Evolutionary conservation across 352 stramenopile species (phyloP), one percentile per base, ranked within the genome.

Genomic region (Paralagenidium karlingii): DNA sequence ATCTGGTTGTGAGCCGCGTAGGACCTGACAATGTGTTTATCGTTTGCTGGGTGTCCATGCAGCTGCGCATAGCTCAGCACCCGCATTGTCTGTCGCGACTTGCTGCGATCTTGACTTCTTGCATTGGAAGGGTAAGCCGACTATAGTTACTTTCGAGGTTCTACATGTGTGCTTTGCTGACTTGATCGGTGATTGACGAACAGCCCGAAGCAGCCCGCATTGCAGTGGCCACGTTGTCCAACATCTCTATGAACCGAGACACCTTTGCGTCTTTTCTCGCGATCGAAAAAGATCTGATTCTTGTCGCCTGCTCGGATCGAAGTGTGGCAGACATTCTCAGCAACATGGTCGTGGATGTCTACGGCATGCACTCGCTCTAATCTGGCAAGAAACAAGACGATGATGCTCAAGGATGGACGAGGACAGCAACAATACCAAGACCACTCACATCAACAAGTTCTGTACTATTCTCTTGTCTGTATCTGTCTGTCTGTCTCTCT

Each of bases 351-450:
- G 71, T 68, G 5, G 73, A 89, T 30, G 76, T 86, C 3, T 86
- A 76, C 45, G 75, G 75, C 26, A 88, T 88, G 70, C 73, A 88
- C 43, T 74, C 76, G n/a, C 43, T 85, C 30, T 83, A 63, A 60
- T n/a, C n/a, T n/a, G n/a, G n/a, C n/a, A n/a, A n/a, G n/a, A n/a
- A n/a, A n/a, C n/a, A n/a, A n/a, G n/a, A n/a, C n/a, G n/a, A n/a
- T n/a, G n/a, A n/a, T n/a, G n/a, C n/a, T n/a, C n/a, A n/a, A n/a
- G n/a, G n/a, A n/a, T n/a, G n/a, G n/a, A n/a, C n/a, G n/a, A n/a
- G n/a, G n/a, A n/a, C n/a, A n/a, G n/a, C n/a, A n/a, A n/a, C n/a
- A n/a, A n/a, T n/a, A n/a, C n/a, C n/a, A n/a, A n/a, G n/a, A n/a
- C n/a, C 24, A 21, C 19, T 15, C 24, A 28, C 34, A 28, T 21